Percentiles rank a stretch among this genome's conserved stretches.
Conservation (phyloP, 768 basidiomycete species). For the Boletus sp. region DNA sequence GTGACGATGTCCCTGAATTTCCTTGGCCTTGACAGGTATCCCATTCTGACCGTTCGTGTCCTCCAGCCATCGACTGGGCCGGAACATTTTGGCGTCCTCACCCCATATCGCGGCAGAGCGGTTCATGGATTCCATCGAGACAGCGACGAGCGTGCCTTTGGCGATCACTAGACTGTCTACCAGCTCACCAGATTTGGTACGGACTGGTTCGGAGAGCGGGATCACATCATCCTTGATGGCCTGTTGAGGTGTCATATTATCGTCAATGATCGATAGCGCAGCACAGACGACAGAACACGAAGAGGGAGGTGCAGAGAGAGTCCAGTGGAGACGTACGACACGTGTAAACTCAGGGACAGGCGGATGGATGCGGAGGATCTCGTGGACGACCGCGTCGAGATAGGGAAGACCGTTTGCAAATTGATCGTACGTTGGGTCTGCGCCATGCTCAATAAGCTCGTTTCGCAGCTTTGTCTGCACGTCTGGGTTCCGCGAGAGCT, state of each 20-base stretch:
- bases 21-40: constrained; percentile 30
- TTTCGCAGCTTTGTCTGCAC: constrained; percentile 47
- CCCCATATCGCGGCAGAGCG: constrained; percentile 57
- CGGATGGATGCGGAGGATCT: too few relatives aligned
- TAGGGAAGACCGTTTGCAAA: constrained; percentile 48
- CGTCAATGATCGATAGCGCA: background rate
- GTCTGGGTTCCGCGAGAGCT: constrained; percentile 44
- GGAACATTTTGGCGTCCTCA: constrained; percentile 50
- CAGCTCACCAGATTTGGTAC: constrained; percentile 36
- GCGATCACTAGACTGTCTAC: constrained; percentile 41
- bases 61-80: constrained; percentile 61
- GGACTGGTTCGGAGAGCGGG: constrained; percentile 36
- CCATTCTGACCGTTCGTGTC: constrained; percentile 16
- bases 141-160: constrained; percentile 44
- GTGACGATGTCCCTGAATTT: constrained; percentile 47
- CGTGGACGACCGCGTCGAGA: constrained; percentile 34
- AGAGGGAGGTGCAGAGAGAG: too few relatives aligned
- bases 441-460: constrained; percentile 42
- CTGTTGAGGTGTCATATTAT: constrained; percentile 20
- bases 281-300: background rate
- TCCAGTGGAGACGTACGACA: too few relatives aligned
- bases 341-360: too few relatives aligned
- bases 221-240: constrained; percentile 49
- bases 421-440: constrained; percentile 55
- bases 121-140: constrained; percentile 49